Percentiles rank a stretch among this genome's conserved stretches.
Conservation (phyloP, 441 rosid genomes). For the Omphalea diandra region DNA sequence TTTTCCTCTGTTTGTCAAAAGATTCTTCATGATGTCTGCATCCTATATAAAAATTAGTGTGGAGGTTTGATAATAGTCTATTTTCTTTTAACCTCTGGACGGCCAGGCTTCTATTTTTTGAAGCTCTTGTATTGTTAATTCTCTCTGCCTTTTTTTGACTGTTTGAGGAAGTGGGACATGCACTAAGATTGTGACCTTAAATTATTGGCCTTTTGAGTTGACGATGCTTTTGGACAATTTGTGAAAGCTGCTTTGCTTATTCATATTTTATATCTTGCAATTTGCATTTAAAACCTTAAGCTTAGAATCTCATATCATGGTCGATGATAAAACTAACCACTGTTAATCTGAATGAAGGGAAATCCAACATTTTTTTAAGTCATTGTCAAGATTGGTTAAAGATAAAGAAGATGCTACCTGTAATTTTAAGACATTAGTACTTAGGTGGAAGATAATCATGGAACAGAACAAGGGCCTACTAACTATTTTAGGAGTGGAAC, state of each 20-base stretch:
- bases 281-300: conserved; percentile 1
- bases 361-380: conserved; percentile 12
- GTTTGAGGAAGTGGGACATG: conserved; percentile 22
- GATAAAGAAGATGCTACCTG: conserved; percentile 21
- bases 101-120: conserved; percentile 6
- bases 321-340: conserved; percentile 10
- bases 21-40: conserved; percentile 32
- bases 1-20: conserved; percentile 47
- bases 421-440: background rate
- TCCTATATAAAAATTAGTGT: conserved; percentile 14
- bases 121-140: conserved; percentile 15
- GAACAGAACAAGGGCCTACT: conserved; percentile 14
- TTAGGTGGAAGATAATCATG: conserved; percentile 16
- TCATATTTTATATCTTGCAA: no score
- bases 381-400: conserved; percentile 1
- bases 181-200: conserved; percentile 11
- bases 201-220: conserved; percentile 18
- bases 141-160: conserved; percentile 15
- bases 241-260: conserved; percentile 6
- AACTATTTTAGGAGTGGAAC: conserved; percentile 16
- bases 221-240: conserved; percentile 10
- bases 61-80: conserved; percentile 21
- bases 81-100: conserved; percentile 15
- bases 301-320: conserved; percentile 6
- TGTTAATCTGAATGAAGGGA: background rate